Base-by-base conservation (phyloP, 83 land plant species). In the Picea engelmannii region DNA sequence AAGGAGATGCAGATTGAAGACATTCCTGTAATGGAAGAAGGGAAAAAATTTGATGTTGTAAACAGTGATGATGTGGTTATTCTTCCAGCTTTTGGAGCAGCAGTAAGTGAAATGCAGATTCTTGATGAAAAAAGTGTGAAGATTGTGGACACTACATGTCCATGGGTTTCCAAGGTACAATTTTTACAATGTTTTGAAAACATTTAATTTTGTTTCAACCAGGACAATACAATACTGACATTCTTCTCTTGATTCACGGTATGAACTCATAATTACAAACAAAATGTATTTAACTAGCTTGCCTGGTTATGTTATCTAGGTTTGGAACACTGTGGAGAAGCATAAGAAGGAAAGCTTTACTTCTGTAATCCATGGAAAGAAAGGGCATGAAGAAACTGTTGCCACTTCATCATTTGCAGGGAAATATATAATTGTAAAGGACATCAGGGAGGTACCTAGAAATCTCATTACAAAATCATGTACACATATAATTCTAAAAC, bases 51-150 rank as follows among this genome's bases (percentile, higher is more conserved):
- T 73, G 61, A 60, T 47, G 89, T 88, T 17, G 88, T 85, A 13
- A 58, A 86, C 31, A 76, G 64, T 40, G 86, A 73, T 5, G 88
- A 88, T 80, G 90, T 88, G 47, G 90, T 88, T 38, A 80, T 88
- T 23, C 77, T 88, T 23, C 90, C 90, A 74, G 90, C 90, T 66
- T 88, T 88, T 83, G 90, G 90, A 21, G 90, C 90, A n/a, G 44
- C 88, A 16, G 73, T 88, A 52, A 83, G 83, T 21, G 88, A 88
- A 81, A 88, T 88, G 90, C 89, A 81, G 77, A 82, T 83, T 52
- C 83, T 88, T 17, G 71, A 66, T 81, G 86, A 88, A 40, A 88
- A 86, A 67, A 58, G 81, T 23, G 86, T 86, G 52, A 89, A 88
- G 78, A 86, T 88, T 68, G 86, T 88, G 11, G 90, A 88, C 52